Evolutionary conservation across 108 stramenopile species (phyloP).

Genomic region (Skeletonema grethae): DNA sequence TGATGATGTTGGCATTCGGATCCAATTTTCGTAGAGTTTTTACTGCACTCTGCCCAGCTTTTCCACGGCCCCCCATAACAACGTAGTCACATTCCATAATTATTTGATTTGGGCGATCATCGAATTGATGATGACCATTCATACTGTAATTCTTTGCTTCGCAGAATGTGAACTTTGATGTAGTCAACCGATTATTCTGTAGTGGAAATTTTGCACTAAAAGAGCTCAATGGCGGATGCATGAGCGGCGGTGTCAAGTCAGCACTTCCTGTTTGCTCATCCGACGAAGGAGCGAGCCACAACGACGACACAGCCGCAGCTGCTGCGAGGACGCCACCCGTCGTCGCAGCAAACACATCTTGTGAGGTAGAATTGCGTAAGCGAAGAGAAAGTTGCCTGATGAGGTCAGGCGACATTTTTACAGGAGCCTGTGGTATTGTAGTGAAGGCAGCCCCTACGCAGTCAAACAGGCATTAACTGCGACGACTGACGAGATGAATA

Average conservation of each 20-base stretch:
- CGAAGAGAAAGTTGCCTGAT: background rate
- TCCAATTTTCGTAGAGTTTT: slow-evolving; percentile 32
- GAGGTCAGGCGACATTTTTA: background rate
- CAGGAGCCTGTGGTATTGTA: too few relatives aligned
- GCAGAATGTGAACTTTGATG: background rate
- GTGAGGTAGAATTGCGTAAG: background rate
- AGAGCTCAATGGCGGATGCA: background rate
- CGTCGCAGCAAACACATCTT: background rate
- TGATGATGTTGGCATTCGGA: slow-evolving; percentile 33
- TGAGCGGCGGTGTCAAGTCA: background rate
- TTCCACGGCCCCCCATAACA: slow-evolving; percentile 39
- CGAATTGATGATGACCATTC: background rate
- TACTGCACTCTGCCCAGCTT: slow-evolving; percentile 42
- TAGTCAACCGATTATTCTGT: background rate
- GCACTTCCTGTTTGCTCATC: background rate
- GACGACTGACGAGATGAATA: too few relatives aligned
- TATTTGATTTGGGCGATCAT: background rate
- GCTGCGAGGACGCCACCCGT: background rate
- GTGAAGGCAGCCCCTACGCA: too few relatives aligned
- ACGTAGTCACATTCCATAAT: slow-evolving; percentile 39
- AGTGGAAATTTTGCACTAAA: background rate
- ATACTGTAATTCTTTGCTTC: background rate
- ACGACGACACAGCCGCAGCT: slow-evolving; percentile 1
- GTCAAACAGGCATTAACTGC: too few relatives aligned
- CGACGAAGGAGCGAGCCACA: background rate